These are phyloP conservation scores for Vaccinium vitisidaea DNA, from an alignment of 148 eudicot genomes.

Conservation along the genomic window DNA sequence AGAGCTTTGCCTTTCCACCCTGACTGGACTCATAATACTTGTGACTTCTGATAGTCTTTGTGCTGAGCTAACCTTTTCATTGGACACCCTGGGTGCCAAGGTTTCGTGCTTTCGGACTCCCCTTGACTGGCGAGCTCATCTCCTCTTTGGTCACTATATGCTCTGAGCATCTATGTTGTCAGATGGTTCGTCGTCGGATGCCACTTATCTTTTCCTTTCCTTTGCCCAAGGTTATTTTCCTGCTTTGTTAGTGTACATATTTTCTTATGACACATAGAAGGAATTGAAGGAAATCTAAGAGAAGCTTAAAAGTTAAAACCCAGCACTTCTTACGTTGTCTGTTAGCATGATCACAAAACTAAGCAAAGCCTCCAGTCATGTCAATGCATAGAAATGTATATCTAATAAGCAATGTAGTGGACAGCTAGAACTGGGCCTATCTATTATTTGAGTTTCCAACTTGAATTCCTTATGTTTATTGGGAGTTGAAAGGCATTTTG, in stretches of 20 bases:
- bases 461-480: conserved; percentile 5
- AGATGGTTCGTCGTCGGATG: too few relatives aligned
- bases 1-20: neutral
- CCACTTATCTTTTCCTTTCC: too few relatives aligned
- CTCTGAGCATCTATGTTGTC: too few relatives aligned
- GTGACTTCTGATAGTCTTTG: neutral
- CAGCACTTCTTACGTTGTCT: neutral
- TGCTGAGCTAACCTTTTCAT: neutral
- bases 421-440: neutral
- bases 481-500: conserved; percentile 27
- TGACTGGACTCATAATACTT: neutral
- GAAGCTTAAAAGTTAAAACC: conserved; percentile 5
- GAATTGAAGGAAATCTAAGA: neutral
- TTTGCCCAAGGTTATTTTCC: neutral
- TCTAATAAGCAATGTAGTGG: neutral
- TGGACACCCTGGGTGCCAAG: neutral
- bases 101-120: too few relatives aligned
- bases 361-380: neutral
- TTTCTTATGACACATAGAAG: neutral
- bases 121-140: too few relatives aligned
- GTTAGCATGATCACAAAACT: neutral
- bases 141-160: too few relatives aligned
- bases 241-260: neutral
- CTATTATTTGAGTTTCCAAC: neutral
- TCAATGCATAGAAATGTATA: neutral